Conservation (phyloP, 2,329 filamentous ascomycete genomes). For the Clathrospora elynae region DNA sequence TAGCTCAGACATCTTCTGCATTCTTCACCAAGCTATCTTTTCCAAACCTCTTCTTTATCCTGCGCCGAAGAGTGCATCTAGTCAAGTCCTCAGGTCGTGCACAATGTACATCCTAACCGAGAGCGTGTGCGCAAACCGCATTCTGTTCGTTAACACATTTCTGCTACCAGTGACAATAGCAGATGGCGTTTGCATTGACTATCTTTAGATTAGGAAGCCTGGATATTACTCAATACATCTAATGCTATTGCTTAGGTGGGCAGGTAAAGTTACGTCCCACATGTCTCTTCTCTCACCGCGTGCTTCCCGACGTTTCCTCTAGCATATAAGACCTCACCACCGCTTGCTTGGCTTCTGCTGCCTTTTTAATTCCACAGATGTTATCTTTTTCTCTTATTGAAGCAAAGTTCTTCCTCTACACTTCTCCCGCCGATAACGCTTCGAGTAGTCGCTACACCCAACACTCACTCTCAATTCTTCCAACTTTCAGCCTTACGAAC, state of each 20-base stretch:
- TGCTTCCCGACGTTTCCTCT: not conserved
- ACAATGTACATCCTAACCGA: too few species aligned
- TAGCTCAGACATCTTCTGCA: slow-evolving; percentile 1
- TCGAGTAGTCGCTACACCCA: not conserved
- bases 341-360: not conserved
- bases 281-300: slow-evolving; percentile 3
- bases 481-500: slow-evolving; percentile 3
- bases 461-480: slow-evolving; percentile 1
- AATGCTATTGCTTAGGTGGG: not conserved
- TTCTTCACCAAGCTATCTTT: not conserved
- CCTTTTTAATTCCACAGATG: not conserved
- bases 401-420: not conserved
- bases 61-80: too few species aligned
- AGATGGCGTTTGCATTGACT: too few species aligned
- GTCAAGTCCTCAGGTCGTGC: too few species aligned
- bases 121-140: too few species aligned
- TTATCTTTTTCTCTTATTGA: not conserved
- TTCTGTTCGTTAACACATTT: too few species aligned
- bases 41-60: too few species aligned
- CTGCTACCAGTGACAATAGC: too few species aligned
- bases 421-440: not conserved
- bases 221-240: not conserved
- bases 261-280: not conserved
- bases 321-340: not conserved
- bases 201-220: too few species aligned